phyloP scores from a whole-genome alignment of 2,329 filamentous ascomycete genomes.

The Xylariaceae sp. region DNA sequence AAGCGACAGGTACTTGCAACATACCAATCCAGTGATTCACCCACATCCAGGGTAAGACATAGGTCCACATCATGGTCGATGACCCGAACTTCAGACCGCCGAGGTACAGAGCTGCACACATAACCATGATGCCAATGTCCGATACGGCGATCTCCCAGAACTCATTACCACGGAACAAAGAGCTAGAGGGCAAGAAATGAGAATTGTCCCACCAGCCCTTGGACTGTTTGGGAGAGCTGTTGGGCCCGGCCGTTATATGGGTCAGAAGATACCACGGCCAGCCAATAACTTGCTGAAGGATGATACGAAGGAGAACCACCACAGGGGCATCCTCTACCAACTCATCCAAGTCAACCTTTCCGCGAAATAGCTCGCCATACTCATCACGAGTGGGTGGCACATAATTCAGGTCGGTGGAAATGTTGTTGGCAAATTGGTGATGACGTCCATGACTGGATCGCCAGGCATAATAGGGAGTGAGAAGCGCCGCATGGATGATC shows the following conservation, averaged over 20 bases:
- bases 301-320: not conserved
- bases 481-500: conserved; percentile 10
- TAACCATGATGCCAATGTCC: conserved; percentile 48
- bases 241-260: conserved; percentile 4
- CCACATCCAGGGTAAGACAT: conserved; percentile 62
- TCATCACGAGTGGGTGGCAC: conserved; percentile 7
- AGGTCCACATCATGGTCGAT: conserved; percentile 53
- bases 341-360: conserved; percentile 5
- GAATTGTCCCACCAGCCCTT: conserved; percentile 37
- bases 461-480: conserved; percentile 11
- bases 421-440: conserved; percentile 14
- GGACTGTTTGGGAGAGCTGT: conserved; percentile 31
- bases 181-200: conserved; percentile 57
- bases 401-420: conserved; percentile 14
- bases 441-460: conserved; percentile 12
- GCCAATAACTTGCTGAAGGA: conserved; percentile 56
- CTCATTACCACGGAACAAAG: conserved; percentile 54
- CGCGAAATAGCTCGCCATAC: conserved; percentile 6
- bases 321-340: conserved; percentile 4
- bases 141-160: conserved; percentile 50
- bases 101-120: conserved; percentile 46
- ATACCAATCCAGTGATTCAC: conserved; percentile 60
- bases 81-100: conserved; percentile 48
- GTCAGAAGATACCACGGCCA: conserved; percentile 51
- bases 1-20: not conserved